Conservation (phyloP, 331 rosid species). For the Telfairia occidentalis region DNA sequence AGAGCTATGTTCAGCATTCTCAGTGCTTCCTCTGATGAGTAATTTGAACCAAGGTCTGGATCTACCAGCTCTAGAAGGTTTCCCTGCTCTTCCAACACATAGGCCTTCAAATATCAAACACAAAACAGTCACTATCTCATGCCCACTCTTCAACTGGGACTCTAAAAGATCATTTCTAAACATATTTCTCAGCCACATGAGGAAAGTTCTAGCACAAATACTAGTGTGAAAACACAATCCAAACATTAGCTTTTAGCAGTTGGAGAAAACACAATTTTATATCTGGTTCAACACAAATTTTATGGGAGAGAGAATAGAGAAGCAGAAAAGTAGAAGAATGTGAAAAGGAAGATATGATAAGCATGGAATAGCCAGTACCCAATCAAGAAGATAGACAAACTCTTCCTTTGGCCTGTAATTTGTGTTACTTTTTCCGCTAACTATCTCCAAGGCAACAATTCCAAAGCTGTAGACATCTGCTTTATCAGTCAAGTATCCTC, state of each 20-base stretch:
- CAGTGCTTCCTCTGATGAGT: constrained; percentile 17
- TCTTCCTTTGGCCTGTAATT: constrained; percentile 27
- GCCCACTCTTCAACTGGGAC: background rate
- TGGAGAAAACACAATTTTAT: background rate
- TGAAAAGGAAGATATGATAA: background rate
- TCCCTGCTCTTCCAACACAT: constrained; percentile 22
- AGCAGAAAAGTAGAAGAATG: background rate
- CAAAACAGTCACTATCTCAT: background rate
- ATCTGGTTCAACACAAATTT: background rate
- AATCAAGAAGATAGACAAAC: constrained; percentile 38
- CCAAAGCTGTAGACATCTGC: constrained; percentile 49
- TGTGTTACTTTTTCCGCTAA: constrained; percentile 35
- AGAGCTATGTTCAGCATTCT: constrained; percentile 24
- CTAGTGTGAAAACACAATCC: background rate
- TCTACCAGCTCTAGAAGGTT: constrained; percentile 25
- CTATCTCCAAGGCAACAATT: constrained; percentile 34
- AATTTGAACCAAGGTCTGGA: constrained; percentile 16
- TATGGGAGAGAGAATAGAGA: background rate
- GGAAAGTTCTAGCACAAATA: background rate
- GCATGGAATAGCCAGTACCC: constrained; percentile 18
- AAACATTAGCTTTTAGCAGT: background rate
- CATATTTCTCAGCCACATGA: background rate
- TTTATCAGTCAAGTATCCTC: constrained; percentile 37
- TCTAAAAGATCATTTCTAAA: background rate
- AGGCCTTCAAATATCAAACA: constrained; percentile 16